Evolutionary conservation across 176 grass and related monocot species (phyloP).

Genomic region (Aegilops umbellulata): DNA sequence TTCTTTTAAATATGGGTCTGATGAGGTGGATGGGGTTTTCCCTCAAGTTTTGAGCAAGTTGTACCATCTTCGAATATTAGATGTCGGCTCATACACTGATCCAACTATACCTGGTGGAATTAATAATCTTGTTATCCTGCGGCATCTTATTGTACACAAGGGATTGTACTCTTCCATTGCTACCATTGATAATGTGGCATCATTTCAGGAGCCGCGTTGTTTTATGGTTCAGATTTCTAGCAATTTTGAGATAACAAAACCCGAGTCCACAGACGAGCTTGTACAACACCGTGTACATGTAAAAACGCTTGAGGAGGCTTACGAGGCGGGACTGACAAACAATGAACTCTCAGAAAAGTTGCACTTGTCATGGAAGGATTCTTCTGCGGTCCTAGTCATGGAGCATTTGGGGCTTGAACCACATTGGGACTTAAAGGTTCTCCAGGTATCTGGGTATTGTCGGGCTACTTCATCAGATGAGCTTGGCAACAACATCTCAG

Average conservation of each 20-base stretch:
- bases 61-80: slow-evolving; percentile 42
- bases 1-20: neutral
- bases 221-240: neutral
- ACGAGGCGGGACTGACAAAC: neutral
- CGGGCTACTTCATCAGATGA: no score
- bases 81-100: neutral
- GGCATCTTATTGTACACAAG: neutral
- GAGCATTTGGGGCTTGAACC: no score
- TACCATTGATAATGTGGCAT: neutral
- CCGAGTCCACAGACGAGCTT: no score
- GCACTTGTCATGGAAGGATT: no score
- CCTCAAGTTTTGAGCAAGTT: slow-evolving; percentile 13
- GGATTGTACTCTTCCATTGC: neutral
- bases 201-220: neutral
- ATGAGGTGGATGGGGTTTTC: neutral
- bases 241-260: neutral
- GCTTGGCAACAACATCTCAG: no score
- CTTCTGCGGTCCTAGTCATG: no score
- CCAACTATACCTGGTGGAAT: neutral
- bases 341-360: neutral
- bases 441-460: no score
- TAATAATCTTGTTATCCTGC: neutral
- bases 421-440: no score
- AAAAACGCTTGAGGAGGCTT: neutral
- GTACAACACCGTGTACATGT: no score